These are phyloP conservation scores for Ganoderma meredithae DNA, from an alignment of 1,284 basidiomycete species.

Conservation along the genomic window DNA sequence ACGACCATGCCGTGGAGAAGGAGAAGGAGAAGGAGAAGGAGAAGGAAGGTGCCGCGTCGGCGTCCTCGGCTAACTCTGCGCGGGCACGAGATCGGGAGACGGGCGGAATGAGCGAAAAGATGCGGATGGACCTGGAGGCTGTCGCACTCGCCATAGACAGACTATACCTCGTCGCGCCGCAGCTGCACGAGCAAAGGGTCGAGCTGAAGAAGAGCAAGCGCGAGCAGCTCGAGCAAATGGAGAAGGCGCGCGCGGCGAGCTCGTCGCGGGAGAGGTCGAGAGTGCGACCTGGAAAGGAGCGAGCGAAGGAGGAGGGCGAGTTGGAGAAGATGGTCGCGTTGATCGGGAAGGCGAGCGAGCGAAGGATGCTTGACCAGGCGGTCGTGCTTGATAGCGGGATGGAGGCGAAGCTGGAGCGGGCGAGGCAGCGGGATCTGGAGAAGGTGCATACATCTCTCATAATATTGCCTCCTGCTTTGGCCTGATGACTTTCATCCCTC, in stretches of 20 bases:
- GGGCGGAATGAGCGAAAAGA: constrained; percentile 64
- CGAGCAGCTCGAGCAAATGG: constrained; percentile 72
- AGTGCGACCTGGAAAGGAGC: constrained; percentile 54
- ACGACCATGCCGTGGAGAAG: constrained; percentile 42
- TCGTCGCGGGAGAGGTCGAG: constrained; percentile 35
- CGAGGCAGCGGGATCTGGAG: constrained; percentile 60
- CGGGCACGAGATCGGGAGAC: constrained; percentile 1
- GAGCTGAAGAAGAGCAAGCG: constrained; percentile 77
- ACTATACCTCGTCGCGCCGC: constrained; percentile 82
- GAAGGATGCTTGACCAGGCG: constrained; percentile 72
- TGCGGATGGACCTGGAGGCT: constrained; percentile 81
- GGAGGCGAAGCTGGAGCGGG: constrained; percentile 58
- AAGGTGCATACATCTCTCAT: constrained; percentile 56
- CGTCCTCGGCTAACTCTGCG: neutral
- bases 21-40: constrained; percentile 13
- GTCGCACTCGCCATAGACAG: constrained; percentile 88
- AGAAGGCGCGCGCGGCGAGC: constrained; percentile 56
- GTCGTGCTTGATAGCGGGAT: constrained; percentile 69
- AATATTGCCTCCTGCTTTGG: neutral
- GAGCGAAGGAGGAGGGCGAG: constrained; percentile 56
- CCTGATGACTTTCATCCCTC: constrained; percentile 3
- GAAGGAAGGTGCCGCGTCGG: constrained; percentile 10
- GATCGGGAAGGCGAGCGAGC: constrained; percentile 74
- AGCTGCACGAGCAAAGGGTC: constrained; percentile 86
- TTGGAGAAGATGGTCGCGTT: constrained; percentile 76